phyloP scores from a whole-genome alignment of 495 filamentous ascomycete species.

The Amniculicola lignicola region DNA sequence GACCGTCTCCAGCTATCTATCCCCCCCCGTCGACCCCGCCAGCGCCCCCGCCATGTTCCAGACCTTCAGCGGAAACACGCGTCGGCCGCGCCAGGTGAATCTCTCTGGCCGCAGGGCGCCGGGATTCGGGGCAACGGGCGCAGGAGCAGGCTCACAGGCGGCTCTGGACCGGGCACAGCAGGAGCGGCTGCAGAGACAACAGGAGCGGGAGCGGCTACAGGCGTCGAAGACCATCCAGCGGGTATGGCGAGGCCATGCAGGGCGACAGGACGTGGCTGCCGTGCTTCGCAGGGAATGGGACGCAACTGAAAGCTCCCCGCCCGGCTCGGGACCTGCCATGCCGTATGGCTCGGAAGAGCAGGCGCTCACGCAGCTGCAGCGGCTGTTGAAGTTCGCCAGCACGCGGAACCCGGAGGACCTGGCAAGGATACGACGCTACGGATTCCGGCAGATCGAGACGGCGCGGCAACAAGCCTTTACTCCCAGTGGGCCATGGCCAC shows the following conservation, averaged over 20 bases:
- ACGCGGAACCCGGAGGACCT: conserved; percentile 35
- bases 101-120: conserved; percentile 81
- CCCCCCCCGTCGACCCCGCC: neutral
- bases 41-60: conserved; percentile 64
- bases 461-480: conserved; percentile 10
- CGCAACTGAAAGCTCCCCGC: conserved; percentile 28
- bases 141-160: conserved; percentile 60
- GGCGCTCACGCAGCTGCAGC: conserved; percentile 41
- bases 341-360: conserved; percentile 52
- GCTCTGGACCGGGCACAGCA: conserved; percentile 82
- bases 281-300: conserved; percentile 70
- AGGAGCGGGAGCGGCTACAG: conserved; percentile 72
- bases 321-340: neutral
- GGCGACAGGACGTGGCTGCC: conserved; percentile 55
- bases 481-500: conserved; percentile 37
- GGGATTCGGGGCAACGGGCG: conserved; percentile 58
- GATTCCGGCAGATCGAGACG: conserved; percentile 38
- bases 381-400: conserved; percentile 41
- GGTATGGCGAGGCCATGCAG: conserved; percentile 76
- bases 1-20: neutral
- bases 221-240: conserved; percentile 74
- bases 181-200: conserved; percentile 74
- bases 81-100: conserved; percentile 86
- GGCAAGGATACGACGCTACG: conserved; percentile 38
- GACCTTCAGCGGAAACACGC: conserved; percentile 82